Evolutionary conservation across 805 yeast genomes (phyloP).

Genomic region (Saccharomycopsis fodiens): DNA sequence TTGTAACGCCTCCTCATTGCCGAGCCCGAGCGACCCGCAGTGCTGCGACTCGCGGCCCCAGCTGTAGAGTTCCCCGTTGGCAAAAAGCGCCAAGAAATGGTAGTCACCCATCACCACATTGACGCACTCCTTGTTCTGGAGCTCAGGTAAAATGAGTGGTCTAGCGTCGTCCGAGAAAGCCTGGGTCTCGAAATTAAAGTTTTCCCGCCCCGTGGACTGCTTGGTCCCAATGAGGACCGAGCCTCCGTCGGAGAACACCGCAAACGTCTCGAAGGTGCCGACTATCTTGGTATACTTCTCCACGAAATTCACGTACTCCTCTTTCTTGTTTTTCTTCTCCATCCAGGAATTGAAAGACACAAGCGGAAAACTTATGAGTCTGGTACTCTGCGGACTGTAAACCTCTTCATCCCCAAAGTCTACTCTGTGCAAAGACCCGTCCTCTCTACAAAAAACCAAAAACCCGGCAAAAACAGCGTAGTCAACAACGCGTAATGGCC

Average conservation of each 20-base stretch:
- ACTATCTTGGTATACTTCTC: conserved; percentile 41
- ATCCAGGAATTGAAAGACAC: conserved; percentile 30
- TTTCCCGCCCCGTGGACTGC: neutral
- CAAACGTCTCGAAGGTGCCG: conserved; percentile 49
- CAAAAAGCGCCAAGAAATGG: conserved; percentile 56
- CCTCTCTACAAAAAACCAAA: conserved; percentile 40
- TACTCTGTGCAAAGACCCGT: conserved; percentile 35
- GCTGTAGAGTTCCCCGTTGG: conserved; percentile 46
- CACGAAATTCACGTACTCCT: conserved; percentile 9
- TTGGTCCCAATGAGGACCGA: conserved; percentile 13
- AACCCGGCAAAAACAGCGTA: conserved; percentile 47
- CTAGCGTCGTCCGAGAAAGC: conserved; percentile 16
- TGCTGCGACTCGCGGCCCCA: conserved; percentile 62
- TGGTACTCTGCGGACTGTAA: neutral
- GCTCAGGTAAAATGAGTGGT: conserved; percentile 32
- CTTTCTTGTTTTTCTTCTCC: conserved; percentile 16
- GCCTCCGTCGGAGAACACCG: conserved; percentile 47
- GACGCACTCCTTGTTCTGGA: conserved; percentile 42
- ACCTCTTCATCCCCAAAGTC: conserved; percentile 21
- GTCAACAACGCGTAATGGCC: conserved; percentile 38
- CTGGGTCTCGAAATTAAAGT: conserved; percentile 30
- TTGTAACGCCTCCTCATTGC: conserved; percentile 25
- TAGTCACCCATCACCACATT: conserved; percentile 66
- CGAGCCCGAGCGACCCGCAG: conserved; percentile 72
- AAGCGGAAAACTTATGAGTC: conserved; percentile 21